Conservation (phyloP, 768 basidiomycete species). For the Dacryopinax spathularia region DNA sequence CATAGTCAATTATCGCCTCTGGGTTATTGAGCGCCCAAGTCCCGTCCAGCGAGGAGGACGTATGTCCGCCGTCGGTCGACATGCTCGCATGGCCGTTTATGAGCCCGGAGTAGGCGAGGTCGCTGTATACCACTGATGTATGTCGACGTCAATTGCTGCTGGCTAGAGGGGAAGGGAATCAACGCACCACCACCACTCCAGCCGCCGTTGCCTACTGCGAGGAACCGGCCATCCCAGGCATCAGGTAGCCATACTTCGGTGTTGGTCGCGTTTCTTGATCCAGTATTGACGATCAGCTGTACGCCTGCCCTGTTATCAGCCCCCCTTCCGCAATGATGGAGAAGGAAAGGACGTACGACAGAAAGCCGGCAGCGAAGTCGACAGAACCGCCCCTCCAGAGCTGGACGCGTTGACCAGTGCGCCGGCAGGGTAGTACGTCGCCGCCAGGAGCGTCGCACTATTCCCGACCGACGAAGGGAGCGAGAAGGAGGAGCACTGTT, state of each 20-base stretch:
- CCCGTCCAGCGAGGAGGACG: conserved; percentile 1
- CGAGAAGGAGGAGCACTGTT: background rate
- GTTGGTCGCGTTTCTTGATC: background rate
- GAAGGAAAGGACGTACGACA: background rate
- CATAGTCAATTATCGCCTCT: conserved; percentile 22
- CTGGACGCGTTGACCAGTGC: background rate
- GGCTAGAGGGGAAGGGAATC: background rate
- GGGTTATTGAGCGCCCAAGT: conserved; percentile 12
- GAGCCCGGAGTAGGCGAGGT: background rate
- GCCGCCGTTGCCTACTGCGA: conserved; percentile 22
- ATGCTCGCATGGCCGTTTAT: background rate
- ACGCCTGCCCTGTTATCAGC: background rate
- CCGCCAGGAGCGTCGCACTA: background rate
- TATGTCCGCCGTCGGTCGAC: background rate
- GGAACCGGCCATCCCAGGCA: conserved; percentile 21
- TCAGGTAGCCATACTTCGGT: conserved; percentile 23
- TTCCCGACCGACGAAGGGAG: background rate
- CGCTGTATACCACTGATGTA: background rate
- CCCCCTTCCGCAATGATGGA: background rate
- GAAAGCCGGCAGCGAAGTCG: background rate
- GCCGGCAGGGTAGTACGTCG: background rate
- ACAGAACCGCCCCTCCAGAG: background rate
- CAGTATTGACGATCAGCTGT: background rate
- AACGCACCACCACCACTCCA: background rate
- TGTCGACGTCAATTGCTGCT: background rate